These are phyloP conservation scores for Volvox africanus DNA, from an alignment of 139 green algal genomes.

Conservation along the genomic window DNA sequence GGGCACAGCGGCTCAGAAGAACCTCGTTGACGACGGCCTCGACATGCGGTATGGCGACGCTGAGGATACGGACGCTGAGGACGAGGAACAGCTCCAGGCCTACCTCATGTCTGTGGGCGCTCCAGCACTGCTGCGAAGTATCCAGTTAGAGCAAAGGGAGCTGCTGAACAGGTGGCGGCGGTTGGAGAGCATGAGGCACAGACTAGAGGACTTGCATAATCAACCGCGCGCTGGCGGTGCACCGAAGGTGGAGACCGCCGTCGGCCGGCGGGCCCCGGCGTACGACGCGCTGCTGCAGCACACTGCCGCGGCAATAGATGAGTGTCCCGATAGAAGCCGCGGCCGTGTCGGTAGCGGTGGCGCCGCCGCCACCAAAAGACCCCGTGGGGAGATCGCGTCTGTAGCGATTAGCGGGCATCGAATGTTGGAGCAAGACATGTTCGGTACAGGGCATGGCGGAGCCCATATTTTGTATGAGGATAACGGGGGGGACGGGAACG, in stretches of 20 bases:
- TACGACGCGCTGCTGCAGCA: slow-evolving; percentile 5
- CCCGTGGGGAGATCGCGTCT: background rate
- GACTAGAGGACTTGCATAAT: background rate
- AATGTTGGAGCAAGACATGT: background rate
- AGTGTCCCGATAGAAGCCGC: background rate
- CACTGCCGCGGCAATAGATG: background rate
- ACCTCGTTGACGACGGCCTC: background rate
- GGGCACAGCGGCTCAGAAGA: background rate
- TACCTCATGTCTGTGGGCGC: background rate
- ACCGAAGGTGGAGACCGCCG: background rate
- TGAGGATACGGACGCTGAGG: background rate
- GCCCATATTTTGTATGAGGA: background rate
- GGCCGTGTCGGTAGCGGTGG: background rate
- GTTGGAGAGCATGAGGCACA: background rate
- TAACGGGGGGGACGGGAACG: background rate
- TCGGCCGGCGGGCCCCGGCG: background rate
- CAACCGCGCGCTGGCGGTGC: background rate
- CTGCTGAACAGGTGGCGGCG: background rate
- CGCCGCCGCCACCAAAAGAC: background rate
- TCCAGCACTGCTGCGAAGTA: slow-evolving; percentile 4
- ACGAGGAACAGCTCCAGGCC: background rate
- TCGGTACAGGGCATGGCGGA: background rate
- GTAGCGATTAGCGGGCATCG: background rate
- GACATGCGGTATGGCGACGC: background rate
- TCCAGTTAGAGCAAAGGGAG: slow-evolving; percentile 6